Evolutionary conservation across 805 yeast genomes (phyloP).

Genomic region (Hanseniaspora pseudoguilliermondii): DNA sequence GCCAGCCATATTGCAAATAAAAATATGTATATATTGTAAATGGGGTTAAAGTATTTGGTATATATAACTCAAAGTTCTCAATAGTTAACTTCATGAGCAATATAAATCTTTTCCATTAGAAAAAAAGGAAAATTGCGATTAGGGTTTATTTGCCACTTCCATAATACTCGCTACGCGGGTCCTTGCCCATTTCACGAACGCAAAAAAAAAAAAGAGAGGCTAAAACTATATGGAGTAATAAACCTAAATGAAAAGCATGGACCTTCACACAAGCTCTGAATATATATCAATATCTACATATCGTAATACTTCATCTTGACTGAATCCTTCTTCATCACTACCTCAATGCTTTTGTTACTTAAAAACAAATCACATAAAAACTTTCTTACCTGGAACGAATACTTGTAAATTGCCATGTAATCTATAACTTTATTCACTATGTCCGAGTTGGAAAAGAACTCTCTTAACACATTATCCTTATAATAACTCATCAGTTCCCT

Average conservation of each 20-base stretch:
- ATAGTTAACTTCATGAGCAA: too few relatives aligned
- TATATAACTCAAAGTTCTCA: too few relatives aligned
- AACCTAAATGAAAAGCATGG: neutral
- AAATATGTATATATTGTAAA: too few relatives aligned
- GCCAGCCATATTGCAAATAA: slow-evolving; percentile 16
- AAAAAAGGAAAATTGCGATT: too few relatives aligned
- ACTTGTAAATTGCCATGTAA: slow-evolving; percentile 44
- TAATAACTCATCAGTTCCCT: slow-evolving; percentile 10
- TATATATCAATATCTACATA: neutral
- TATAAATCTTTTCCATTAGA: too few relatives aligned
- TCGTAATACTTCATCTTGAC: slow-evolving; percentile 10
- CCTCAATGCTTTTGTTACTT: slow-evolving; percentile 40
- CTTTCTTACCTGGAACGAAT: slow-evolving; percentile 48
- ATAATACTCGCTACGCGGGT: too few relatives aligned
- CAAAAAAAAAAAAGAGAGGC: too few relatives aligned
- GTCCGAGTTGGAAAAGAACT: slow-evolving; percentile 24
- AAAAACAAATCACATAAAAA: slow-evolving; percentile 56
- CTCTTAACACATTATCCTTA: neutral
- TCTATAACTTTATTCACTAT: slow-evolving; percentile 42
- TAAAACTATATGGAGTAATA: too few relatives aligned
- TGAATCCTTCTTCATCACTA: slow-evolving; percentile 35
- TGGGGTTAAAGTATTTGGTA: too few relatives aligned
- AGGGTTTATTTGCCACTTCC: too few relatives aligned
- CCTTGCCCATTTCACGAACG: too few relatives aligned
- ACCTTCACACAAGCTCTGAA: neutral